Conservation (phyloP, 768 basidiomycete genomes). For the Mycena chlorophos region DNA sequence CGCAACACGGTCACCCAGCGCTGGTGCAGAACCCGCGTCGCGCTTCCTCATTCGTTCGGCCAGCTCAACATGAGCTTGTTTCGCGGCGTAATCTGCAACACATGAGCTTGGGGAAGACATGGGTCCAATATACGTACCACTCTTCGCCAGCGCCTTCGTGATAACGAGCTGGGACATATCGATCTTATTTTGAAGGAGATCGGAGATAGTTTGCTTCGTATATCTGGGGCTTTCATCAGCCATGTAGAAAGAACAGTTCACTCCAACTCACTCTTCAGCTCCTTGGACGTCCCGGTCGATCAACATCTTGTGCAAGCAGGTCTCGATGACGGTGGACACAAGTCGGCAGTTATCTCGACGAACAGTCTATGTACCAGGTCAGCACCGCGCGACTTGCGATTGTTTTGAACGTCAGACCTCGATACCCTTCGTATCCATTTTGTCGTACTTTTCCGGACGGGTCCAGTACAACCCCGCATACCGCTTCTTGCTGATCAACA, state of each 20-base stretch:
- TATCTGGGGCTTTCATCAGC: conserved; percentile 54
- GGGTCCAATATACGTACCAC: conserved; percentile 45
- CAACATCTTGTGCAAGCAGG: conserved; percentile 96
- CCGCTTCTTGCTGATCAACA: conserved; percentile 97
- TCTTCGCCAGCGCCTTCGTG: conserved; percentile 93
- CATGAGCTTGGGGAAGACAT: background rate
- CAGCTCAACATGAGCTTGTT: conserved; percentile 95
- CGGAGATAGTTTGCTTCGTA: conserved; percentile 89
- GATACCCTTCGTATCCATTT: conserved; percentile 99
- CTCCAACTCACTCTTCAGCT: conserved; percentile 77
- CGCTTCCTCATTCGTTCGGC: conserved; percentile 95
- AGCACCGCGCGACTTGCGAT: background rate
- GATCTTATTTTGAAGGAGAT: conserved; percentile 92
- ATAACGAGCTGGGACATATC: conserved; percentile 99
- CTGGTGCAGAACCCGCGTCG: conserved; percentile 95
- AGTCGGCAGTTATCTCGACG: conserved; percentile 98
- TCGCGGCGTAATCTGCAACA: conserved; percentile 81
- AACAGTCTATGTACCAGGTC: conserved; percentile 66
- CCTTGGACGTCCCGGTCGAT: conserved; percentile 93
- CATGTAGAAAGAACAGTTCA: conserved; percentile 1
- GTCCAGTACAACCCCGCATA: conserved; percentile 99
- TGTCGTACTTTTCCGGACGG: conserved; percentile 90
- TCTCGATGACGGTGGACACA: conserved; percentile 97
- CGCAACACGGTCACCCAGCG: conserved; percentile 97
- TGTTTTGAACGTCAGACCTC: conserved; percentile 49